phyloP scores from a whole-genome alignment of 192 early-diverging fungal species.

The Ambispora gerdemannii region DNA sequence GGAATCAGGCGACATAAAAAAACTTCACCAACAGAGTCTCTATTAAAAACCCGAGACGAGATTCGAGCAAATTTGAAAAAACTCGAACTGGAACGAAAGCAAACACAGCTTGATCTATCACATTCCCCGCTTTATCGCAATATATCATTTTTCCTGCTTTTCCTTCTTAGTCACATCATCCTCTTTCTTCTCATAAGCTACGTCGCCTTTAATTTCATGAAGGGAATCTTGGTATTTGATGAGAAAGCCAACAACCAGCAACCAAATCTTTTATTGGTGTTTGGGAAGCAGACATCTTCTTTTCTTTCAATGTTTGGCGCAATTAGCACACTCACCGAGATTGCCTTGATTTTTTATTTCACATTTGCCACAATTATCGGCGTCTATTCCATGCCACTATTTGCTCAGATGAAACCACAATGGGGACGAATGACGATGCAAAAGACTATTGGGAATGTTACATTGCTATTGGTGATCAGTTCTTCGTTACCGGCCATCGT shows the following conservation, averaged over 20 bases:
- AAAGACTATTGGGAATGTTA: constrained; percentile 24
- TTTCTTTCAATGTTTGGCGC: constrained; percentile 19
- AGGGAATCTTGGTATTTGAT: constrained; percentile 16
- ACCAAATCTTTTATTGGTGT: constrained; percentile 4
- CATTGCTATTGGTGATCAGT: constrained; percentile 30
- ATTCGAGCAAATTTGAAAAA: constrained; percentile 19
- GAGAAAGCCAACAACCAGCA: constrained; percentile 4
- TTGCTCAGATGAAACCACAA: constrained; percentile 5
- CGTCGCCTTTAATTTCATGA: constrained; percentile 15
- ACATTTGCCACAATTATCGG: constrained; percentile 25
- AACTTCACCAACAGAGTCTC: not conserved
- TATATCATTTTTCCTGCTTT: constrained; percentile 21
- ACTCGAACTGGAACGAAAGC: constrained; percentile 7
- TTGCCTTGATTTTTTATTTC: constrained; percentile 28
- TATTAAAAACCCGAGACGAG: not conserved
- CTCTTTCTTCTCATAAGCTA: not conserved
- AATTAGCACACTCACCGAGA: constrained; percentile 3
- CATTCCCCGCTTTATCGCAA: constrained; percentile 28
- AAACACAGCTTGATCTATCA: constrained; percentile 2
- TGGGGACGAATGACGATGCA: constrained; percentile 14
- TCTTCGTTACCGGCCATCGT: constrained; percentile 16
- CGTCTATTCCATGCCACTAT: constrained; percentile 24
- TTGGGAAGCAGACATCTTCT: constrained; percentile 28
- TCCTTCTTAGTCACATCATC: constrained; percentile 17
- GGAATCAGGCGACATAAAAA: not conserved